A percentile compares a stretch with the other conserved stretches of the same genome.
These are phyloP conservation scores for Annona squamosa DNA, from an alignment of 164 flowering plant genomes.

Conservation along the genomic window DNA sequence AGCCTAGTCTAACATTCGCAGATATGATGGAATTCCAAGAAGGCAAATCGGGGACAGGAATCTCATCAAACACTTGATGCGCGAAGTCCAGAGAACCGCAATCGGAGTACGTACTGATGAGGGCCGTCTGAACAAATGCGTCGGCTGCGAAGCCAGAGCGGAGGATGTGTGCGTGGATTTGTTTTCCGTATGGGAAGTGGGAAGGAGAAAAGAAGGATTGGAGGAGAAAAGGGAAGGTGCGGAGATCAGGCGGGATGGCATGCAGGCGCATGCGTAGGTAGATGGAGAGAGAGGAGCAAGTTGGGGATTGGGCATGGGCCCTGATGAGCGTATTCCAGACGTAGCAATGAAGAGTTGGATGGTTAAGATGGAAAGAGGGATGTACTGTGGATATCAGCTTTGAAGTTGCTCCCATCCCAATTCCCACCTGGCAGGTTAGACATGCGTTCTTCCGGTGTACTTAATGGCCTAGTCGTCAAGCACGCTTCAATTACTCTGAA, in stretches of 20 bases:
- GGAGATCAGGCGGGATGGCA: conserved; percentile 24
- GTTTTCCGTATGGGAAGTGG: conserved; percentile 15
- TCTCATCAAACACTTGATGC: conserved; percentile 26
- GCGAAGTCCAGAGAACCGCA: conserved; percentile 23
- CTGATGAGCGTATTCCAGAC: conserved; percentile 32
- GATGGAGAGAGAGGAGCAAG: conserved; percentile 15
- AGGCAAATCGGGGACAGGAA: conserved; percentile 20
- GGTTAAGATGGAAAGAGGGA: conserved; percentile 22
- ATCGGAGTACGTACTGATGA: conserved; percentile 24
- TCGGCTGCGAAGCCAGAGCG: conserved; percentile 16
- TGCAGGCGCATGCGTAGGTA: conserved; percentile 28
- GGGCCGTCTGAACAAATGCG: conserved; percentile 21
- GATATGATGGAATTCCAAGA: conserved; percentile 34
- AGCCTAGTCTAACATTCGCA: conserved; percentile 18
- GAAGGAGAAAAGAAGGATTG: conserved; percentile 21
- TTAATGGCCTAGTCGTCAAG: too few relatives aligned
- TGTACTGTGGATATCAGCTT: conserved; percentile 22
- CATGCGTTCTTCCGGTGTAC: neutral
- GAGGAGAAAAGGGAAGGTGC: conserved; percentile 34
- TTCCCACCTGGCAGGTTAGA: neutral
- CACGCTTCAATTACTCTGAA: too few relatives aligned
- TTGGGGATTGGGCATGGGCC: conserved; percentile 12
- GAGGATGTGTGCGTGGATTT: conserved; percentile 19
- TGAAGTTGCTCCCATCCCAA: conserved; percentile 11
- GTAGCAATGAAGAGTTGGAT: conserved; percentile 23